A percentile compares a stretch with the other conserved stretches of the same genome.
phyloP scores from a whole-genome alignment of 169 alveolate genomes.

The Plasmodium gaboni region DNA sequence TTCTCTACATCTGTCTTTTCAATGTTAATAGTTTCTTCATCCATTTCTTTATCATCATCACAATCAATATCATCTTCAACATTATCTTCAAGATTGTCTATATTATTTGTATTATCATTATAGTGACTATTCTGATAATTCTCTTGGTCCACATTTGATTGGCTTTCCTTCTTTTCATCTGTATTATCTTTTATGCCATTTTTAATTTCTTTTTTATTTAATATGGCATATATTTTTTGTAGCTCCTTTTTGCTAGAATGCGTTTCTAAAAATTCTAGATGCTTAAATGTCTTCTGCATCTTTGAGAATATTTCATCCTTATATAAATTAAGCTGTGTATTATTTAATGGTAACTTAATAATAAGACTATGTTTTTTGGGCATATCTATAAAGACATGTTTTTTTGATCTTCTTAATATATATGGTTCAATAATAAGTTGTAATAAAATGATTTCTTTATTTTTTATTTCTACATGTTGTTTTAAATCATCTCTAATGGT shows the following conservation, averaged over 20 bases:
- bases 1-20: constrained; percentile 59
- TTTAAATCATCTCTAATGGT: constrained; percentile 59
- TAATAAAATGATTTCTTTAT: constrained; percentile 54
- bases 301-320: constrained; percentile 77
- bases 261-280: constrained; percentile 40
- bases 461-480: constrained; percentile 21
- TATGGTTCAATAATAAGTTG: constrained; percentile 92
- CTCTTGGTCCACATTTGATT: neutral
- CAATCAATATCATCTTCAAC: constrained; percentile 3
- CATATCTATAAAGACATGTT: constrained; percentile 89
- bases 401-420: constrained; percentile 90
- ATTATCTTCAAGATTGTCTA: neutral
- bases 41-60: constrained; percentile 63
- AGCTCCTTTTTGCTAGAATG: constrained; percentile 48
- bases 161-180: neutral
- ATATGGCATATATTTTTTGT: constrained; percentile 3
- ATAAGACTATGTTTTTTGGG: constrained; percentile 87
- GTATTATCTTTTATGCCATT: neutral
- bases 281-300: constrained; percentile 63
- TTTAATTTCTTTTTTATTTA: constrained; percentile 29
- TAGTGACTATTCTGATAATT: neutral
- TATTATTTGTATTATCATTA: neutral
- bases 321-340: constrained; percentile 79
- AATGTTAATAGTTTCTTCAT: constrained; percentile 69
- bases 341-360: constrained; percentile 78